Evolutionary conservation across 73 alveolate species (phyloP).

Genomic region (Urostyla sp.): DNA sequence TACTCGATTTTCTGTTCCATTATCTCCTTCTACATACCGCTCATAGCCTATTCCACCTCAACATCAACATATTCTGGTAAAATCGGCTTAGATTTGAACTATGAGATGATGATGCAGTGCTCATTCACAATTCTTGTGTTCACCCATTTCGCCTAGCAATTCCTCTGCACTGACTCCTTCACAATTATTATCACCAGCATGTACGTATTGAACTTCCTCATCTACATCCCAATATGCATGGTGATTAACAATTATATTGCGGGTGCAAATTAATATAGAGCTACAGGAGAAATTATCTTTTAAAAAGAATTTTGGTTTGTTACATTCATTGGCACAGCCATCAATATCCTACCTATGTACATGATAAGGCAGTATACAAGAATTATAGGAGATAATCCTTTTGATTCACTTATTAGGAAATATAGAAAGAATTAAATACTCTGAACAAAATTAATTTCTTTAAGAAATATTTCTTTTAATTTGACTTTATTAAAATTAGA

Average conservation of each 20-base stretch:
- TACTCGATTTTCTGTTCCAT: too few species aligned
- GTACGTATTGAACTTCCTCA: background rate
- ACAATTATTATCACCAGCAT: background rate
- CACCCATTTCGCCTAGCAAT: background rate
- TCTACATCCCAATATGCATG: constrained; percentile 13
- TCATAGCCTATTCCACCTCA: too few species aligned
- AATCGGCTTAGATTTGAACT: too few species aligned
- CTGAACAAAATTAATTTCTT: too few species aligned
- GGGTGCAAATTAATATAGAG: background rate
- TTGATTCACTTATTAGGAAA: too few species aligned
- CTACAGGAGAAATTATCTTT: background rate
- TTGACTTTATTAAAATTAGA: background rate
- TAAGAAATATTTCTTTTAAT: too few species aligned
- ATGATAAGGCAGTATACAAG: too few species aligned
- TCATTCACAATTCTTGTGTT: background rate
- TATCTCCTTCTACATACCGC: too few species aligned
- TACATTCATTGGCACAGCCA: background rate
- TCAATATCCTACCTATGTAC: constrained; percentile 1
- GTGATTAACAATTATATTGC: background rate
- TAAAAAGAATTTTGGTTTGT: background rate
- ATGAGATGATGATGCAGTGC: too few species aligned
- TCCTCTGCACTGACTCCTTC: background rate
- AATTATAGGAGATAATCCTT: too few species aligned
- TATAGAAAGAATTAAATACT: too few species aligned
- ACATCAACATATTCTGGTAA: too few species aligned